Percentiles rank a stretch among this genome's conserved stretches.
Evolutionary conservation across 768 basidiomycete genomes (phyloP).

Genomic region (Mycena albidolilacea): DNA sequence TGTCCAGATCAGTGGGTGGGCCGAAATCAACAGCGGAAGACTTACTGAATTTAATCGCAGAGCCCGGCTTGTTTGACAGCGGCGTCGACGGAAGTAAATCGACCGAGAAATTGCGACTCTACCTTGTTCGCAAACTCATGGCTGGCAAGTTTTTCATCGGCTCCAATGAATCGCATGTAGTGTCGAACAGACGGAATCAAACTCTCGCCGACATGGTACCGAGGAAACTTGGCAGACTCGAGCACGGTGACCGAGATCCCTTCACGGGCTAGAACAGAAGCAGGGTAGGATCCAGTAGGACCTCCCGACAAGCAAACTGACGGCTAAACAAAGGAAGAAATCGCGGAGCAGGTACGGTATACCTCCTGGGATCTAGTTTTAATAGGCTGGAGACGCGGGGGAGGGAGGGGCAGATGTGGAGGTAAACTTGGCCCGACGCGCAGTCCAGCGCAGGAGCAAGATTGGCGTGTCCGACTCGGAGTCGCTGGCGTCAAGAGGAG

Average conservation of each 20-base stretch:
- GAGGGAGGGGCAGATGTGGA: no score
- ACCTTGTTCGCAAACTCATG: constrained; percentile 70
- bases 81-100: constrained; percentile 26
- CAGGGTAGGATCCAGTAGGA: constrained; percentile 71
- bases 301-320: constrained; percentile 52
- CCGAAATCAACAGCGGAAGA: constrained; percentile 21
- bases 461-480: no score
- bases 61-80: constrained; percentile 65
- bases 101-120: constrained; percentile 8
- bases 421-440: no score
- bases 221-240: constrained; percentile 69
- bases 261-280: constrained; percentile 69
- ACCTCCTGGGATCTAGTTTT: no score
- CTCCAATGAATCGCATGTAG: constrained; percentile 71
- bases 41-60: constrained; percentile 70
- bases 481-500: no score
- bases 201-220: constrained; percentile 74
- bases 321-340: constrained; percentile 3
- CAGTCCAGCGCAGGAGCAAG: no score
- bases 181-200: constrained; percentile 74
- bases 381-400: no score
- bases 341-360: constrained; percentile 7
- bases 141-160: constrained; percentile 64
- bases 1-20: background rate
- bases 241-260: constrained; percentile 68